These are phyloP conservation scores for Cucurbita pepo DNA, from an alignment of 306 rosid genomes.

Conservation along the genomic window DNA sequence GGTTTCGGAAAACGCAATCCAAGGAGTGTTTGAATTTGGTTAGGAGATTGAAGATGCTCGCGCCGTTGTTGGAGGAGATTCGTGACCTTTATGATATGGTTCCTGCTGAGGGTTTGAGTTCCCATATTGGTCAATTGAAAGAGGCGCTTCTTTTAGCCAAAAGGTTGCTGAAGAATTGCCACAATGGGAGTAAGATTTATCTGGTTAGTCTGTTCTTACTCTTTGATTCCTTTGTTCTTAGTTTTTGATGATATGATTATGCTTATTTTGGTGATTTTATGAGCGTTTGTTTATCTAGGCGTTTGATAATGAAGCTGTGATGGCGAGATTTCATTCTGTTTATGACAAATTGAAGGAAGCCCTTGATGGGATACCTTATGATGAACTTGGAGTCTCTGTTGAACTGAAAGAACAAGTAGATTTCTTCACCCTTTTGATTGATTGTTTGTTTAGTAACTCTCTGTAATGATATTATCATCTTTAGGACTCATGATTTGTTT, in stretches of 20 bases:
- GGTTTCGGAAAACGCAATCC: constrained; percentile 30
- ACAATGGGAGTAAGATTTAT: constrained; percentile 60
- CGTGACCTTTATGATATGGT: constrained; percentile 22
- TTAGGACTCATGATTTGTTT: not conserved
- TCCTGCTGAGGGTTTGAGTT: constrained; percentile 6
- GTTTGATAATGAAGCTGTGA: constrained; percentile 51
- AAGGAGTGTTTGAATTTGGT: constrained; percentile 51
- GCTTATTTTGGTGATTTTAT: not conserved
- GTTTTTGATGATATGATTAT: not conserved
- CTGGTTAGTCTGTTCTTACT: constrained; percentile 22
- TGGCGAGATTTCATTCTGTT: constrained; percentile 40
- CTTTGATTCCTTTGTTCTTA: not conserved
- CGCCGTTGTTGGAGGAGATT: constrained; percentile 61
- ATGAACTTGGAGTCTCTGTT: constrained; percentile 49
- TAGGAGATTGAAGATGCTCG: constrained; percentile 53
- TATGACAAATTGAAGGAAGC: constrained; percentile 47
- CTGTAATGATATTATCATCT: not conserved
- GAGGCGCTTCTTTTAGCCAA: constrained; percentile 38
- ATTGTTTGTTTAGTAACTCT: not conserved
- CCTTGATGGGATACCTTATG: constrained; percentile 36
- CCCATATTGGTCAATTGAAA: constrained; percentile 22
- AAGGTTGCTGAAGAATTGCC: constrained; percentile 44
- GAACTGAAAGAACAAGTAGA: constrained; percentile 68
- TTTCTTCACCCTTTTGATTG: not conserved
- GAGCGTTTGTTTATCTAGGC: constrained; percentile 23